phyloP scores from a whole-genome alignment of 176 grass and related monocot species.

The Alloteropsis semialata region DNA sequence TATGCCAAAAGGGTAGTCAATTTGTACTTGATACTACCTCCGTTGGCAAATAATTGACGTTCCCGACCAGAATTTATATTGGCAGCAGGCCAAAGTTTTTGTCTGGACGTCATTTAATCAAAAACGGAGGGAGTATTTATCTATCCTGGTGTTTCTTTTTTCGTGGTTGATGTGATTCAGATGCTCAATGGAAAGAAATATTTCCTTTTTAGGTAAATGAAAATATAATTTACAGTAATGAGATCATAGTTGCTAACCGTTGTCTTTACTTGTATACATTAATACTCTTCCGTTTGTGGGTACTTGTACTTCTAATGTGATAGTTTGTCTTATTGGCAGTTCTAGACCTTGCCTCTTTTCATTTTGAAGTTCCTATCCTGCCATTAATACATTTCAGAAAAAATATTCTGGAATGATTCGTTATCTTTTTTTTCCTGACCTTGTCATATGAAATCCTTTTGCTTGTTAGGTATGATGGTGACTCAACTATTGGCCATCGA shows the following conservation, averaged over 20 bases:
- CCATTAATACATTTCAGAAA: conserved; percentile 2
- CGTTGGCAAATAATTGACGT: no score
- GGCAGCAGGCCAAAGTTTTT: no score
- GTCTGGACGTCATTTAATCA: no score
- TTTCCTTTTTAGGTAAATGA: neutral
- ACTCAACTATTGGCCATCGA: conserved; percentile 78
- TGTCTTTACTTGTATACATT: neutral
- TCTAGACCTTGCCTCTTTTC: neutral
- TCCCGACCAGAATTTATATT: no score
- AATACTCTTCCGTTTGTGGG: neutral
- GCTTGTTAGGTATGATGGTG: conserved; percentile 79
- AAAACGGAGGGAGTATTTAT: no score
- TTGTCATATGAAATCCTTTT: conserved; percentile 19
- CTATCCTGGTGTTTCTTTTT: neutral
- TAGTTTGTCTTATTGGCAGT: conserved; percentile 10
- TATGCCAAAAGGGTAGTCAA: no score
- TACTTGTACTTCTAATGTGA: conserved; percentile 14
- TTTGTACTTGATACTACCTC: no score
- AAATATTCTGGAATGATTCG: neutral
- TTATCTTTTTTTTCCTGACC: neutral
- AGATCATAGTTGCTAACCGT: neutral
- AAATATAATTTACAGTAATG: neutral
- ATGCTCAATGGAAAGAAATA: neutral
- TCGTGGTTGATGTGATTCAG: conserved; percentile 9
- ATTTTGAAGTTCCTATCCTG: conserved; percentile 14